Base-by-base conservation (phyloP, 495 filamentous ascomycete species). In the Penicillium turbatum region DNA sequence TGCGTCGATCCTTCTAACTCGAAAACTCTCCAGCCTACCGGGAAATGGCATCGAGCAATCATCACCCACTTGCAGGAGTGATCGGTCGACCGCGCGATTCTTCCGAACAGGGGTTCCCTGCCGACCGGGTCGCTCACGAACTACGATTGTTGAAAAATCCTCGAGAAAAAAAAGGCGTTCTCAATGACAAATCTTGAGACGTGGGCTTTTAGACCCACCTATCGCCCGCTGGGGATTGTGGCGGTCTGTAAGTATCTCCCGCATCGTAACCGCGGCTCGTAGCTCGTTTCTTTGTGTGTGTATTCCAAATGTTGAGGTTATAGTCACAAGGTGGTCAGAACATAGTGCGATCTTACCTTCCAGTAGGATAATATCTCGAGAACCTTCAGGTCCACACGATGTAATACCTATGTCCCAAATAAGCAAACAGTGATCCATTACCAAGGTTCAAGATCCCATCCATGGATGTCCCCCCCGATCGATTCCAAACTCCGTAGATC, bases 101-200 rank as follows among this genome's bases (percentile, higher is more conserved):
- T 38, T 48, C 57, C 37, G 48, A 56, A 53, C 48, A 60, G 38
- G 43, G 57, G 38, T 43, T 48, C 48, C 52, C 48, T 49, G 42
- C 27, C 46, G 2, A 51, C 30, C 7, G 42, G 47, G 21, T 24
- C 19, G 26, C 2, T 19, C 26, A 39, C 35, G 29, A 54, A 54
- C 50, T 16, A 29, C 4, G 21, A 24, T 24, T 24, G 21, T 24
- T 24, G 21, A 2, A 24, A 24, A 24, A 24, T 24, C 21, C 21
- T 24, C 21, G 21, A 24, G 21, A 24, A 31, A 31, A 31, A 11
- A 31, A 31, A 5, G 11, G 38, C 41, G n/a, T n/a, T n/a, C 41
- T 51, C 45, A 53, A 57, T 65, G 59, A 65, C 62, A 62, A 65
- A 65, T 65, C 35, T 30, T 54, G 55, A 64, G 51, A 60, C 60